Evolutionary conservation across 1,284 basidiomycete genomes (phyloP).

Genomic region (Schizophyllum commune): DNA sequence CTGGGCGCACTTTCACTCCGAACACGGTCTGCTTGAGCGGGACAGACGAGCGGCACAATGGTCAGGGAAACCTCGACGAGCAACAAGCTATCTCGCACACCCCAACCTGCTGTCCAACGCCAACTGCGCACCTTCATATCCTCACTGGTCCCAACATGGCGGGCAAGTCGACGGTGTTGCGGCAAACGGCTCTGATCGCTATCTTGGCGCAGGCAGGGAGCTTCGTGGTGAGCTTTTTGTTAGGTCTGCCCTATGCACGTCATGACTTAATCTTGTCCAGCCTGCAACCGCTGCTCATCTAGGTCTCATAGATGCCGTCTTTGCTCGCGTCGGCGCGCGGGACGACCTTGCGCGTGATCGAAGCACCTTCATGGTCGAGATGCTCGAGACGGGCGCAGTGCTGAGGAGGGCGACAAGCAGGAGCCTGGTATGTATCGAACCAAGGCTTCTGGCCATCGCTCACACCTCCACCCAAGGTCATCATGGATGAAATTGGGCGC

Average conservation of each 20-base stretch:
- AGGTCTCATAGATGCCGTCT: slow-evolving; percentile 87
- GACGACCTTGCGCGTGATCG: slow-evolving; percentile 92
- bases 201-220: slow-evolving; percentile 91
- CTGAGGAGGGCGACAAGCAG: slow-evolving; percentile 73
- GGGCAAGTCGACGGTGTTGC: slow-evolving; percentile 87
- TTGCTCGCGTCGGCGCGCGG: slow-evolving; percentile 92
- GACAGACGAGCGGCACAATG: background rate
- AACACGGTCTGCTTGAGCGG: slow-evolving; percentile 64
- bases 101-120: background rate
- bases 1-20: slow-evolving; percentile 73
- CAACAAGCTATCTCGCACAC: background rate
- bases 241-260: too few relatives aligned
- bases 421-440: slow-evolving; percentile 56
- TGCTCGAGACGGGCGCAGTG: slow-evolving; percentile 81
- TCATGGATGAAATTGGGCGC: slow-evolving; percentile 96
- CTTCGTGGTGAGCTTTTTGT: slow-evolving; percentile 46
- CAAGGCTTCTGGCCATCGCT: slow-evolving; percentile 2
- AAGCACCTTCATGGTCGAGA: slow-evolving; percentile 93
- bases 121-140: slow-evolving; percentile 30
- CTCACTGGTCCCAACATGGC: slow-evolving; percentile 98
- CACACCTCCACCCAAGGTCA: slow-evolving; percentile 42
- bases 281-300: slow-evolving; percentile 76
- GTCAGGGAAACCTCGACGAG: background rate
- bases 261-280: background rate
- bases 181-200: slow-evolving; percentile 86